Evolutionary conservation across 2,329 filamentous ascomycete genomes (phyloP).

Genomic region (Grosmannia serpens): DNA sequence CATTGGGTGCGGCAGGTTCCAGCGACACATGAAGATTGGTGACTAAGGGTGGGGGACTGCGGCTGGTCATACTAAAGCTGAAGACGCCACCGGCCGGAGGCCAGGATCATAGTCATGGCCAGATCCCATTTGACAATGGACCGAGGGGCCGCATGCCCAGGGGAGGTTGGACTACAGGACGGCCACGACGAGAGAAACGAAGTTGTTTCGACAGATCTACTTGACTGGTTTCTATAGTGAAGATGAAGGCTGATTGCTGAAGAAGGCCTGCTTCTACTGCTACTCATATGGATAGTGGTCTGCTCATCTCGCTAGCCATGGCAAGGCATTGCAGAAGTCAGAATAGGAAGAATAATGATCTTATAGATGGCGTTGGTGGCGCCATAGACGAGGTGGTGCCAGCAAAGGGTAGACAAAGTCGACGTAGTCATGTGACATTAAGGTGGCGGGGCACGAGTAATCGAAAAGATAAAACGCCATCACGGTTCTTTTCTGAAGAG

Average conservation of each 20-base stretch:
- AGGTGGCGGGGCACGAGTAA: no score
- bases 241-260: no score
- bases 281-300: no score
- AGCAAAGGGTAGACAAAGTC: conserved; percentile 45
- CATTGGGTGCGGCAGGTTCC: conserved; percentile 33
- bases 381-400: conserved; percentile 30
- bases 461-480: no score
- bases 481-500: no score
- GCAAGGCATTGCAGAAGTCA: conserved; percentile 50
- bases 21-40: conserved; percentile 44
- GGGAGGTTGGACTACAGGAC: no score
- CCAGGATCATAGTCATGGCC: conserved; percentile 48
- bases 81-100: conserved; percentile 52
- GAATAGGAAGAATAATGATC: conserved; percentile 46
- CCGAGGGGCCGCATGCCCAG: no score
- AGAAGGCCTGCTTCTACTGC: neutral
- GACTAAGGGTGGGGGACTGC: conserved; percentile 22
- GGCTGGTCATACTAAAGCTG: conserved; percentile 35
- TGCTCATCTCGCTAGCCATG: conserved; percentile 50
- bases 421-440: no score
- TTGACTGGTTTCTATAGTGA: conserved; percentile 45
- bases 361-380: conserved; percentile 48
- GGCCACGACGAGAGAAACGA: conserved; percentile 37
- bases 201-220: conserved; percentile 38
- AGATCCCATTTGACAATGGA: conserved; percentile 43